These are phyloP conservation scores for Tricholoma flavovirens DNA, from an alignment of 768 basidiomycete species.

Conservation along the genomic window DNA sequence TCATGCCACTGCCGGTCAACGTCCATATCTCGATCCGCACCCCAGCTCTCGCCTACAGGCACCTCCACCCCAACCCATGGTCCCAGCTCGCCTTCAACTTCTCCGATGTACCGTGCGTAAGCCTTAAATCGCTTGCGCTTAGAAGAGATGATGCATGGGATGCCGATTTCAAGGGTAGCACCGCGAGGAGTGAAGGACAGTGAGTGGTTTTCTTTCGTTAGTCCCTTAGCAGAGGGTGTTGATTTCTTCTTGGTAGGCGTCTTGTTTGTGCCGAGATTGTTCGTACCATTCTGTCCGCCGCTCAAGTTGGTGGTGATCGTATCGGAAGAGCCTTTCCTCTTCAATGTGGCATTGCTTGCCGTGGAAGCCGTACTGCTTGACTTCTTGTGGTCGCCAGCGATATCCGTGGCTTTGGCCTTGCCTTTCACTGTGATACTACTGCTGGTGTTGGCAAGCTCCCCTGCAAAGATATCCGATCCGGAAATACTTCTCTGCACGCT, in stretches of 20 bases:
- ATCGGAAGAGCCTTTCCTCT: slow-evolving; percentile 38
- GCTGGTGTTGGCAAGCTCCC: slow-evolving; percentile 12
- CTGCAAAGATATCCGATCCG: slow-evolving; percentile 8
- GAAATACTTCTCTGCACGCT: background rate
- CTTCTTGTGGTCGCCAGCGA: slow-evolving; percentile 37
- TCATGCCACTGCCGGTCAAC: slow-evolving; percentile 83
- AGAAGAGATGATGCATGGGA: slow-evolving; percentile 84
- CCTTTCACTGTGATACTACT: slow-evolving; percentile 22
- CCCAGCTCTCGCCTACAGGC: slow-evolving; percentile 42
- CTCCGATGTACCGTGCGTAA: slow-evolving; percentile 83
- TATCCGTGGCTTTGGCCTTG: slow-evolving; percentile 13
- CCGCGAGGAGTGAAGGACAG: slow-evolving; percentile 38
- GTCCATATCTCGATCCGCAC: slow-evolving; percentile 18
- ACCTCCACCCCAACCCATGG: slow-evolving; percentile 93
- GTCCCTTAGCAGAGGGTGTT: slow-evolving; percentile 18
- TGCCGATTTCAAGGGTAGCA: slow-evolving; percentile 77
- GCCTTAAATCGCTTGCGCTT: slow-evolving; percentile 83
- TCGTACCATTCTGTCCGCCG: slow-evolving; percentile 2
- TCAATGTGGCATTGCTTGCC: slow-evolving; percentile 36
- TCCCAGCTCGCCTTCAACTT: slow-evolving; percentile 74
- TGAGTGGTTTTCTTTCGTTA: slow-evolving; percentile 16
- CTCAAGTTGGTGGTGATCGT: slow-evolving; percentile 34
- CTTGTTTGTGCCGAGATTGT: background rate
- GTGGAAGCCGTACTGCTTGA: slow-evolving; percentile 39
- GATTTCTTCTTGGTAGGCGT: slow-evolving; percentile 4